These are phyloP conservation scores for Fusarium annulatum DNA, from an alignment of 2,329 filamentous ascomycete genomes.

Conservation along the genomic window DNA sequence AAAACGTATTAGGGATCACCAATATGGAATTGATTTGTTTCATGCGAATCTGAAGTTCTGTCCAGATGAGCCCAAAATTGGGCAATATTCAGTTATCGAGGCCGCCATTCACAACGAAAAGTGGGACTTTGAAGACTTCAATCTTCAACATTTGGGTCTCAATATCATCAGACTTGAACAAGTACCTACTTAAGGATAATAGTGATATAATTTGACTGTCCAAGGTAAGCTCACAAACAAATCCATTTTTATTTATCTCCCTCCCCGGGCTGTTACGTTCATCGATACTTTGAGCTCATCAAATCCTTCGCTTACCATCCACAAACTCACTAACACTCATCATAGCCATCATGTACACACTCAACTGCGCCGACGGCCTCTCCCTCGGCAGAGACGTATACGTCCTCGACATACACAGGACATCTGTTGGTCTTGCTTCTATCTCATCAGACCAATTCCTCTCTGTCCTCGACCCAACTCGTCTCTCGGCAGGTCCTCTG, in stretches of 20 bases:
- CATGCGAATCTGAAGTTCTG: neutral
- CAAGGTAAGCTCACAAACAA: neutral
- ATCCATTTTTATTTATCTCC: rapidly evolving
- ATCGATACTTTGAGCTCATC: rapidly evolving
- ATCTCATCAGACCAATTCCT: conserved; percentile 79
- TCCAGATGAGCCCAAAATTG: neutral
- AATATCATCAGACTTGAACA: neutral
- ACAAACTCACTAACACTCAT: conserved; percentile 7
- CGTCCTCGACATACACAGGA: conserved; percentile 67
- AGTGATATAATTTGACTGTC: too few relatives aligned
- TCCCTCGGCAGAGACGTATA: conserved; percentile 59
- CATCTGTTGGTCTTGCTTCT: conserved; percentile 64
- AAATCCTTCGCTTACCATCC: neutral
- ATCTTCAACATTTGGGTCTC: conserved; percentile 8
- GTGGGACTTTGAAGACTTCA: conserved; percentile 41
- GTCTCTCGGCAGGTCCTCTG: conserved; percentile 63
- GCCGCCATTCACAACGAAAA: conserved; percentile 28
- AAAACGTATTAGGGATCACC: rapidly evolving
- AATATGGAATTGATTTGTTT: neutral
- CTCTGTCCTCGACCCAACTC: conserved; percentile 70
- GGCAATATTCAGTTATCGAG: conserved; percentile 48
- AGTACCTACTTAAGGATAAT: neutral
- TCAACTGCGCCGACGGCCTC: conserved; percentile 48
- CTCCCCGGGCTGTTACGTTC: rapidly evolving
- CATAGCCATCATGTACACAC: conserved; percentile 48